Evolutionary conservation across 225 moss, liverwort and hornwort genomes (phyloP).

Genomic region (Straminergon stramineum): DNA sequence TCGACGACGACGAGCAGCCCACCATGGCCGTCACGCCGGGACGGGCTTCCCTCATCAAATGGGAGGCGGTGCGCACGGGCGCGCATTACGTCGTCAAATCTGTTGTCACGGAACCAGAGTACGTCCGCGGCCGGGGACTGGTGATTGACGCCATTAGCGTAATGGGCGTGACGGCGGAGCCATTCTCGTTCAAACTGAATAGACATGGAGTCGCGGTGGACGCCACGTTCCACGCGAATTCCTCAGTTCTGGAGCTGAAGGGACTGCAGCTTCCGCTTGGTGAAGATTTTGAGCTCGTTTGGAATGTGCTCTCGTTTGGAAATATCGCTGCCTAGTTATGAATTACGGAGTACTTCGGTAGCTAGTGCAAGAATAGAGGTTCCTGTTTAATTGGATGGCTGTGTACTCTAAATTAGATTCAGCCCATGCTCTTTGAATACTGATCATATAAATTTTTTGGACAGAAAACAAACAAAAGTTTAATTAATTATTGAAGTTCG

Average conservation of each 20-base stretch:
- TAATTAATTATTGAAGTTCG: background rate
- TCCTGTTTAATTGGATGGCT: background rate
- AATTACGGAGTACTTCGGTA: background rate
- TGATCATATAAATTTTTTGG: background rate
- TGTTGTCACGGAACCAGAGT: conserved; percentile 1
- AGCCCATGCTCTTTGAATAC: background rate
- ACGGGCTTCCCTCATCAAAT: conserved; percentile 9
- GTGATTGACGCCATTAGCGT: background rate
- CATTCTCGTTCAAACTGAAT: conserved; percentile 9
- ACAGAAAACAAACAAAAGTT: background rate
- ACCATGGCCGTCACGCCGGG: conserved; percentile 12
- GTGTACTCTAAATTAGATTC: background rate
- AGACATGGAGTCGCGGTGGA: background rate
- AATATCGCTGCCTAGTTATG: background rate
- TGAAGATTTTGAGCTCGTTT: conserved; percentile 22
- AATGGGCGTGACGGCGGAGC: conserved; percentile 17
- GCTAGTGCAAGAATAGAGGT: background rate
- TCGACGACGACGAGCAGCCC: conserved; percentile 23
- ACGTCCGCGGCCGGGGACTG: background rate
- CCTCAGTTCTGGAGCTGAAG: conserved; percentile 12
- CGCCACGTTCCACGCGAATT: background rate
- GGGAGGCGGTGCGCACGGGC: conserved; percentile 16
- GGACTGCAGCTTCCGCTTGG: conserved; percentile 7
- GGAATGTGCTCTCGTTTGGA: conserved; percentile 1
- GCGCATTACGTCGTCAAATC: conserved; percentile 8